Percentiles rank a stretch among this genome's conserved stretches.
These are phyloP conservation scores for Scleroderma citrinum DNA, from an alignment of 768 basidiomycete species.

Conservation along the genomic window DNA sequence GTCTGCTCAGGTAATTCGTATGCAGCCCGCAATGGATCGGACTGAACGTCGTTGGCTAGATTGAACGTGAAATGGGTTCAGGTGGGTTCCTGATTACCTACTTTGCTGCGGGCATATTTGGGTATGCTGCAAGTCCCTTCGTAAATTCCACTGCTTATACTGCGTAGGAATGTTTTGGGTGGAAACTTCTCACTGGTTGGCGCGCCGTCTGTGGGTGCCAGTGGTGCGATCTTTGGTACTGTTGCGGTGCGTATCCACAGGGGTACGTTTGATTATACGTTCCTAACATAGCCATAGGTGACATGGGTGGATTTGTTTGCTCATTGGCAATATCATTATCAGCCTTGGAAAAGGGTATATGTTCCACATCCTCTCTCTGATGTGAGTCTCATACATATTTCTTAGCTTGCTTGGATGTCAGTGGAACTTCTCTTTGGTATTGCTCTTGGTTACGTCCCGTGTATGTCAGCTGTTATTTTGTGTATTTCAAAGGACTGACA, in stretches of 20 bases:
- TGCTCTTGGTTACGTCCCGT: constrained; percentile 79
- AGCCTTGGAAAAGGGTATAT: constrained; percentile 69
- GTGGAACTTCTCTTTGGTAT: constrained; percentile 85
- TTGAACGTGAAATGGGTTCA: constrained; percentile 91
- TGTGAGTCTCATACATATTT: neutral
- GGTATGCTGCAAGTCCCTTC: constrained; percentile 36
- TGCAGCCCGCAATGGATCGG: neutral
- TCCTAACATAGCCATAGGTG: constrained; percentile 34
- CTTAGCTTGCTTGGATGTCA: constrained; percentile 74
- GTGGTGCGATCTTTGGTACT: constrained; percentile 89
- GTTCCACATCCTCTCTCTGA: neutral
- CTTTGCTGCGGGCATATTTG: constrained; percentile 88
- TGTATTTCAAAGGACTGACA: constrained; percentile 8
- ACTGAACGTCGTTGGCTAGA: constrained; percentile 35
- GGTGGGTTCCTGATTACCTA: constrained; percentile 81
- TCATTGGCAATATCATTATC: constrained; percentile 87
- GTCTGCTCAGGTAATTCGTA: constrained; percentile 59
- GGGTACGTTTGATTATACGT: neutral
- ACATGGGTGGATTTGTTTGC: constrained; percentile 87
- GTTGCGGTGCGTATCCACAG: constrained; percentile 49
- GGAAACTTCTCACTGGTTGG: constrained; percentile 92
- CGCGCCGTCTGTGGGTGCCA: constrained; percentile 84
- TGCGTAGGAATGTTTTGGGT: constrained; percentile 70
- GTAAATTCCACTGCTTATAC: constrained; percentile 2
- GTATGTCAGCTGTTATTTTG: constrained; percentile 36